Evolutionary conservation across 1,284 basidiomycete species (phyloP).

Genomic region (Ceratobasidium papillatum): DNA sequence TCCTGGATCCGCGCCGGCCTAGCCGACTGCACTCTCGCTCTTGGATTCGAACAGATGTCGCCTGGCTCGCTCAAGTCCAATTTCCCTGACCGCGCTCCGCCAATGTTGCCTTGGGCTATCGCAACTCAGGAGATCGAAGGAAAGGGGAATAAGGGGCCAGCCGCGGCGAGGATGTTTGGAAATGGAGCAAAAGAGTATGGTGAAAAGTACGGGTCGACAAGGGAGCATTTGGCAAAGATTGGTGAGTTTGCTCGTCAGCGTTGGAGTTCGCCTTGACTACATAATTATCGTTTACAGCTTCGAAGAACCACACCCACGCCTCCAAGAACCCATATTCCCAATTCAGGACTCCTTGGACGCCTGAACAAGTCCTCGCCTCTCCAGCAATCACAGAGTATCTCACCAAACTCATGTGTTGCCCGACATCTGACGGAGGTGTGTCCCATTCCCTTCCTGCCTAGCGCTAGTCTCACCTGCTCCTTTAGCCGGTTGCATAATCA

Average conservation of each 20-base stretch:
- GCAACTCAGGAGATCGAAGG: constrained; percentile 64
- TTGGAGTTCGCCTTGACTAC: too few relatives aligned
- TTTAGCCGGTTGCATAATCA: constrained; percentile 72
- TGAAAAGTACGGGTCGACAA: constrained; percentile 73
- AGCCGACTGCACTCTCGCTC: constrained; percentile 79
- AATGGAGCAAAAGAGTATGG: constrained; percentile 84
- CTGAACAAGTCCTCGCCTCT: constrained; percentile 70
- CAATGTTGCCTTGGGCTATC: constrained; percentile 61
- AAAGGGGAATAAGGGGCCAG: constrained; percentile 68
- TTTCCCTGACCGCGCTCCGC: constrained; percentile 73
- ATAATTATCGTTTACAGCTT: too few relatives aligned
- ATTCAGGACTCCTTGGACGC: constrained; percentile 78
- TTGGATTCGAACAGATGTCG: constrained; percentile 90
- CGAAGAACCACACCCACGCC: constrained; percentile 87
- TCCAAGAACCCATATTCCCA: constrained; percentile 87
- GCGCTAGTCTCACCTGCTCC: too few relatives aligned
- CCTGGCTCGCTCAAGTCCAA: constrained; percentile 76
- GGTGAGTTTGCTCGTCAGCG: constrained; percentile 62
- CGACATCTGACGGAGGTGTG: constrained; percentile 62
- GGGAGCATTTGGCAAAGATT: constrained; percentile 78
- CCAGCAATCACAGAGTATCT: constrained; percentile 76
- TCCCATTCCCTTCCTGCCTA: not conserved
- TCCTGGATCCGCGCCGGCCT: constrained; percentile 73
- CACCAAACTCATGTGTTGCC: constrained; percentile 89
- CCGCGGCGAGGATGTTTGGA: constrained; percentile 76